phyloP scores from a whole-genome alignment of 2,329 filamentous ascomycete species.

The Chaetomium olivaceum region DNA sequence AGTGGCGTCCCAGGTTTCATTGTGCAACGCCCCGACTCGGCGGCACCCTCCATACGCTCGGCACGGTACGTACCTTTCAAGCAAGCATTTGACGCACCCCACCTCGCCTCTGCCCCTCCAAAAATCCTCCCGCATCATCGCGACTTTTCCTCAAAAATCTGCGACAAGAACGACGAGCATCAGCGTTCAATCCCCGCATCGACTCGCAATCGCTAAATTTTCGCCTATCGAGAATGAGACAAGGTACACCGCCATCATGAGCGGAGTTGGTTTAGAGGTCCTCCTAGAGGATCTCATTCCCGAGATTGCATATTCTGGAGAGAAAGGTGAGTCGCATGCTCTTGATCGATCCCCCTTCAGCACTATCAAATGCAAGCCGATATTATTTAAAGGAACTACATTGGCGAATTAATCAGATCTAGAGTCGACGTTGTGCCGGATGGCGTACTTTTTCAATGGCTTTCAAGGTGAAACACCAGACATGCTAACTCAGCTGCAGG shows the following conservation, averaged over 20 bases:
- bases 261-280: constrained; percentile 44
- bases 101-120: constrained; percentile 29
- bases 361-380: not conserved
- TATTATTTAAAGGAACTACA: not conserved
- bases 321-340: constrained; percentile 41
- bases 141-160: constrained; percentile 10
- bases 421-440: not conserved
- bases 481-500: constrained; percentile 29
- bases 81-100: constrained; percentile 16
- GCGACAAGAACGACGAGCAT: constrained; percentile 24
- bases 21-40: not conserved
- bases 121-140: constrained; percentile 18
- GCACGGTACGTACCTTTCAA: constrained; percentile 9
- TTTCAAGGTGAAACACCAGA: not conserved
- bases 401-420: not conserved
- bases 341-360: not conserved
- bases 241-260: constrained; percentile 39
- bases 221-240: constrained; percentile 26
- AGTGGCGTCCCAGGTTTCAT: not conserved
- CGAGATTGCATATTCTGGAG: constrained; percentile 48
- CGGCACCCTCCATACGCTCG: too few species aligned
- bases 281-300: constrained; percentile 47
- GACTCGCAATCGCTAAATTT: constrained; percentile 28
- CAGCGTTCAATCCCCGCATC: constrained; percentile 30
- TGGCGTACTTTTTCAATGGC: not conserved